Evolutionary conservation across 208 protist species (phyloP).

Genomic region (Ichthyophonus hoferi): DNA sequence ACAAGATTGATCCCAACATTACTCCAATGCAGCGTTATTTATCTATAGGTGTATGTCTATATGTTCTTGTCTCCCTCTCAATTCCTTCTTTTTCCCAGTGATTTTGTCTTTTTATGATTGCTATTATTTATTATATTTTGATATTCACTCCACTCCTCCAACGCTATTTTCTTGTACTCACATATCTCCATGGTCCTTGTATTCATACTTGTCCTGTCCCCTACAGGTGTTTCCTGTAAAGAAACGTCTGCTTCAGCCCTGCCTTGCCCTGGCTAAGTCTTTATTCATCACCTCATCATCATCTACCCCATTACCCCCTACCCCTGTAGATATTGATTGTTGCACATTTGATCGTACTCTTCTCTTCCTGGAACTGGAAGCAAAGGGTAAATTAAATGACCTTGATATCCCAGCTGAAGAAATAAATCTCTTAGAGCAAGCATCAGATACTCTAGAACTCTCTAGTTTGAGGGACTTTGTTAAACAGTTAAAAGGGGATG

Average conservation of each 20-base stretch:
- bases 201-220: too few species aligned
- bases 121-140: too few species aligned
- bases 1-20: too few species aligned
- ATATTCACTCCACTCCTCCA: too few species aligned
- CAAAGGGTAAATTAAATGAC: background rate
- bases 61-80: too few species aligned
- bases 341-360: background rate
- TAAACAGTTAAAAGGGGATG: background rate
- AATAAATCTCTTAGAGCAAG: background rate
- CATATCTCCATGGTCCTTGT: too few species aligned
- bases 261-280: background rate
- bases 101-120: too few species aligned
- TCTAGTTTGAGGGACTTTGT: background rate
- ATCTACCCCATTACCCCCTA: background rate
- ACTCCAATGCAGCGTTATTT: too few species aligned
- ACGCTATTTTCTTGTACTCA: too few species aligned
- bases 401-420: background rate
- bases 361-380: background rate
- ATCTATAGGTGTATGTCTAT: too few species aligned
- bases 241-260: background rate
- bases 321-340: background rate
- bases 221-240: background rate
- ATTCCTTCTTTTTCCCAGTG: too few species aligned
- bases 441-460: background rate
- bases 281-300: background rate